Base-by-base conservation (phyloP, 2,329 filamentous ascomycete species). In the Colletotrichum melonis region DNA sequence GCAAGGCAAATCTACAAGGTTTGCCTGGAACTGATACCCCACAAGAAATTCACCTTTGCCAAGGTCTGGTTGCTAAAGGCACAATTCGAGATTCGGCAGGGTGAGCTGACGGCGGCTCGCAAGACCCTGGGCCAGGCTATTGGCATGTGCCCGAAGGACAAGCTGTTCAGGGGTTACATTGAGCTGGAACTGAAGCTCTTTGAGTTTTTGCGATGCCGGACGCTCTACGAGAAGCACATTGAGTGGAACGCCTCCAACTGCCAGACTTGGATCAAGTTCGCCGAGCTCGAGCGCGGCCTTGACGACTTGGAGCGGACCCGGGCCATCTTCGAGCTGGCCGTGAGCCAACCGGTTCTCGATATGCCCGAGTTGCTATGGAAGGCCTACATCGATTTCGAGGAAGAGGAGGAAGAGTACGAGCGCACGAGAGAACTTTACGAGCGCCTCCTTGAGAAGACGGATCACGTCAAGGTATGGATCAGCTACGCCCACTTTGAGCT, bases 281-380 rank as follows among this genome's bases (percentile, higher is more conserved):
- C 97, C 1, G 95, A 98, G 82, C 88, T 99, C 35, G 97, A 99
- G 83, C 92, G 95, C 42, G 95, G 94, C 0, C 88, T 99, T 7
- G 95, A 98, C 80, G 97, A 99, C 79, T 84, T 95, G 4, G 95
- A 97, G 24, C 93, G 97, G 35, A 92, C 94, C 19, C 89, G 97
- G 56, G 95, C 93, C 58, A 98, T 99, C 77, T 98, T 95, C 80
- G 96, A 98, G 83, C 88, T 98, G 32, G 96, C 94, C 3, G 92
- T 98, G 74, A 88, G 90, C 62, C 95, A 98, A 82, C 88, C 92
- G 1, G 89, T 92, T 38, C 88, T 99, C 16, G 97, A 99, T 82
- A 99, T 99, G 97, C 97, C 97, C 0, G 97, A 99, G 84, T 87
- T 98, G 64, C 87, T 98, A 1, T 99, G 97, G 97, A 98, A 98